Evolutionary conservation across 768 basidiomycete species (phyloP).

Genomic region (Suillus occidentalis): DNA sequence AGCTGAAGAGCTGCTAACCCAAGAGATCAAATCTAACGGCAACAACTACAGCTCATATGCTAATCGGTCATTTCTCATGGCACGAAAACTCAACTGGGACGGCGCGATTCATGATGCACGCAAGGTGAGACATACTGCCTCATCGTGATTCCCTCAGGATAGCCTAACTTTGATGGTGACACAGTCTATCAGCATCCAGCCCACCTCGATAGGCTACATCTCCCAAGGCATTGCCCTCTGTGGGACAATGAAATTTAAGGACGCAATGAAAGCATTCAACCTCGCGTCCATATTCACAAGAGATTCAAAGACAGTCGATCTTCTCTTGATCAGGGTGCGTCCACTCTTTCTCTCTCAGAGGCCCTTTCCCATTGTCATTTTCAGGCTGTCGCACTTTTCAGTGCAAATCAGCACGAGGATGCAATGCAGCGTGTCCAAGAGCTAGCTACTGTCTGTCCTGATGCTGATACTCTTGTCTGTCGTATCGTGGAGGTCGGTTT

Average conservation of each 20-base stretch:
- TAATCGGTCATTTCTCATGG: not conserved
- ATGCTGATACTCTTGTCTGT: not conserved
- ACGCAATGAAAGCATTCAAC: not conserved
- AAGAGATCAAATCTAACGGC: not conserved
- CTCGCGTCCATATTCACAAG: not conserved
- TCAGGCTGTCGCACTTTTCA: not conserved
- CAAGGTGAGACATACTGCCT: not conserved
- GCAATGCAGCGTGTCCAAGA: not conserved
- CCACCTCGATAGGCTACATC: not conserved
- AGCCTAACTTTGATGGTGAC: not conserved
- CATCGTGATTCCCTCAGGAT: not conserved
- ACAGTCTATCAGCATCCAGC: not conserved
- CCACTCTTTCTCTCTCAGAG: not conserved
- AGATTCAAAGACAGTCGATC: not conserved
- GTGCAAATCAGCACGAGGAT: not conserved
- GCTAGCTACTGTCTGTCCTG: not conserved
- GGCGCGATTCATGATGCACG: not conserved
- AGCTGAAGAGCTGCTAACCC: not conserved
- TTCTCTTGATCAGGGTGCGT: not conserved
- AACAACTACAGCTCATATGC: not conserved
- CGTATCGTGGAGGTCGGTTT: not conserved
- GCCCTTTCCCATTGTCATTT: not conserved
- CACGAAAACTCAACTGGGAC: not conserved
- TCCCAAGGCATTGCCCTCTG: constrained; percentile 1
- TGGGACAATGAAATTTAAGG: not conserved